Evolutionary conservation across 768 basidiomycete genomes (phyloP).

Genomic region (Clathrus columnatus): DNA sequence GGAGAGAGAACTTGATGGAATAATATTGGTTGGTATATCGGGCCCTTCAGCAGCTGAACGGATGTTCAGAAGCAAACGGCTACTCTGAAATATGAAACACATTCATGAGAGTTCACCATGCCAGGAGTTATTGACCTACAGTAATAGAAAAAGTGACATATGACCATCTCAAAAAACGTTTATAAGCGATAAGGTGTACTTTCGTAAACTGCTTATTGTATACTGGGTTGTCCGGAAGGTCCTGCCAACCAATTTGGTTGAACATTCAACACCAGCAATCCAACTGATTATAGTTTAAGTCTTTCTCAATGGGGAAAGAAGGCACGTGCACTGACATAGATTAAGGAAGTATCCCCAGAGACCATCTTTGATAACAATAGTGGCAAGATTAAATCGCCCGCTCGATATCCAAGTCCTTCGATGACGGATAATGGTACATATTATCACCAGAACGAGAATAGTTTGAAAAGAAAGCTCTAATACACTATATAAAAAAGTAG

Average conservation of each 20-base stretch:
- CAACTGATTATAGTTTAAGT: background rate
- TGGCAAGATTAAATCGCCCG: background rate
- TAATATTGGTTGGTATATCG: too few species aligned
- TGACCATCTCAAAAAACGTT: too few species aligned
- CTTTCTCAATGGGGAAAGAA: background rate
- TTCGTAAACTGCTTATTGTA: too few species aligned
- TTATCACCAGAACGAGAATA: background rate
- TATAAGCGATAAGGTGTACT: too few species aligned
- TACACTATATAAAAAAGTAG: background rate
- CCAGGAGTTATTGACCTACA: too few species aligned
- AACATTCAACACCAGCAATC: background rate
- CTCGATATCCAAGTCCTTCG: background rate
- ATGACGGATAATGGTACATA: background rate
- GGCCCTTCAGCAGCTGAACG: too few species aligned
- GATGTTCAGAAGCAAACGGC: too few species aligned
- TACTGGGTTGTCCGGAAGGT: background rate
- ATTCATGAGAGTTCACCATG: too few species aligned
- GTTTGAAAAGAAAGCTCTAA: background rate
- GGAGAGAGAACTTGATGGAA: too few species aligned
- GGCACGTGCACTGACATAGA: background rate
- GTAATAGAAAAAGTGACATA: too few species aligned
- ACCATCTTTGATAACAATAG: background rate
- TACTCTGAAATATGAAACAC: too few species aligned
- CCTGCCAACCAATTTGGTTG: background rate
- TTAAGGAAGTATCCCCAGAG: background rate